Evolutionary conservation across 2,329 filamentous ascomycete species (phyloP).

Genomic region (Cercospora sp.): DNA sequence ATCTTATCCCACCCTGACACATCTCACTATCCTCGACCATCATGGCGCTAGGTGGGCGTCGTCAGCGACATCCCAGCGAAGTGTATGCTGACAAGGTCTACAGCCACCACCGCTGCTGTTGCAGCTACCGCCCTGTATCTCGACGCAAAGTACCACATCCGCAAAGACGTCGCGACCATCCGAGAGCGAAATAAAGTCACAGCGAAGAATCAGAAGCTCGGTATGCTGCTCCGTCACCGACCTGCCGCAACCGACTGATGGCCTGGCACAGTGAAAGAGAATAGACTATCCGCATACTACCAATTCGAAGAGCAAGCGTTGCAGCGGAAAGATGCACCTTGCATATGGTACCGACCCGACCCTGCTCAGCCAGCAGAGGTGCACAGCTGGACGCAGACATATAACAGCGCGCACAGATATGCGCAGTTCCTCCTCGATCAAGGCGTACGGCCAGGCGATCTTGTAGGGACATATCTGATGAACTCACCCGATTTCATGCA

Average conservation of each 20-base stretch:
- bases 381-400: constrained; percentile 60
- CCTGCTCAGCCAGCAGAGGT: constrained; percentile 33
- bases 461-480: constrained; percentile 39
- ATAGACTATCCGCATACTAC: constrained; percentile 64
- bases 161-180: constrained; percentile 61
- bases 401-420: constrained; percentile 60
- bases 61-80: background rate
- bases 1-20: background rate
- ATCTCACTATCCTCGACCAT: background rate
- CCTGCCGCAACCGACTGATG: constrained; percentile 8
- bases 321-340: constrained; percentile 45
- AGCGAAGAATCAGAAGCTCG: constrained; percentile 13
- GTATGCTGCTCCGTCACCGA: background rate
- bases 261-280: constrained; percentile 47
- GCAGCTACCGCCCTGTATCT: constrained; percentile 68
- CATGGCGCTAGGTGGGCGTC: constrained; percentile 13
- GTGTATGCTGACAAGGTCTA: background rate
- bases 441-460: constrained; percentile 38
- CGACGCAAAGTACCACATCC: constrained; percentile 68
- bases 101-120: constrained; percentile 24
- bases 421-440: constrained; percentile 59
- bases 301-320: constrained; percentile 55
- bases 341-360: constrained; percentile 66
- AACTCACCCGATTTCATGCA: constrained; percentile 42
- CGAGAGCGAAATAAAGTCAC: constrained; percentile 17